phyloP scores from a whole-genome alignment of 805 yeast genomes.

The Sugiyamaella smithiae region DNA sequence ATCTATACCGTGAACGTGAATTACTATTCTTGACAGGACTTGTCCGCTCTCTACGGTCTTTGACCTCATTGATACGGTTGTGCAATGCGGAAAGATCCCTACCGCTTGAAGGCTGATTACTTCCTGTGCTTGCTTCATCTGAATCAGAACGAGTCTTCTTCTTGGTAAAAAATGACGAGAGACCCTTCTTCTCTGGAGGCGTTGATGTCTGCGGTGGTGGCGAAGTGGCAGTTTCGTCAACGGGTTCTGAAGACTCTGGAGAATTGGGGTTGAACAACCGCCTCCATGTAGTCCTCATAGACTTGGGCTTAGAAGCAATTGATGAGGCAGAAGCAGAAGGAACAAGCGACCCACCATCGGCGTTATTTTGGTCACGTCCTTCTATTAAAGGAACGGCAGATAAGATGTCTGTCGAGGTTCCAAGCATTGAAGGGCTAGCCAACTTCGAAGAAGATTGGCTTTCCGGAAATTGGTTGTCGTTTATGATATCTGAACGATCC shows the following conservation, averaged over 20 bases:
- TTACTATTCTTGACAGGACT: background rate
- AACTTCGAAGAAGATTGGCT: conserved; percentile 1
- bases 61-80: background rate
- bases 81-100: background rate
- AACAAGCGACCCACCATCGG: background rate
- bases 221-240: background rate
- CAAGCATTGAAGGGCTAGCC: conserved; percentile 8
- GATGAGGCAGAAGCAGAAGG: conserved; percentile 2
- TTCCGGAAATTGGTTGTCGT: conserved; percentile 4
- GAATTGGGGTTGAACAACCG: conserved; percentile 13
- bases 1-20: conserved; percentile 8
- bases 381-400: conserved; percentile 9
- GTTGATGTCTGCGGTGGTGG: conserved; percentile 3
- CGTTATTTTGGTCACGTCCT: no score
- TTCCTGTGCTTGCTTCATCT: conserved; percentile 4
- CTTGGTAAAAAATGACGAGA: conserved; percentile 22
- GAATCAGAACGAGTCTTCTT: conserved; percentile 19
- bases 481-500: background rate
- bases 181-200: conserved; percentile 15
- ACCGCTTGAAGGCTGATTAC: background rate
- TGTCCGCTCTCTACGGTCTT: background rate
- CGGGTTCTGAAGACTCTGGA: conserved; percentile 1
- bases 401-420: conserved; percentile 9
- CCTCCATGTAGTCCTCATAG: conserved; percentile 13
- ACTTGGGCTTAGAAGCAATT: conserved; percentile 4